Evolutionary conservation across 2,329 filamentous ascomycete genomes (phyloP).

Genomic region (Penicillium sp.): DNA sequence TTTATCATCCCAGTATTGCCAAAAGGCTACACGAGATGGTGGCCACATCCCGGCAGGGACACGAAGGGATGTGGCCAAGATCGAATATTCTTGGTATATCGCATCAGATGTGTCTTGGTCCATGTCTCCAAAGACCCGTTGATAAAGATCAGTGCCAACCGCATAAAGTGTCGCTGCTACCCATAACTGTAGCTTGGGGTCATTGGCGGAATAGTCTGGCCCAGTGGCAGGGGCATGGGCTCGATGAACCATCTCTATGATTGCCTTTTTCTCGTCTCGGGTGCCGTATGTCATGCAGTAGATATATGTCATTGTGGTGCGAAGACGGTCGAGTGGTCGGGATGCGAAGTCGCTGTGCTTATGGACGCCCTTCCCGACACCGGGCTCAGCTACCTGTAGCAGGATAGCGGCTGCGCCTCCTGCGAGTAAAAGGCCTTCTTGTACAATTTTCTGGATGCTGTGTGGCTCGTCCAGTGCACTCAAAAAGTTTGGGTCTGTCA

Average conservation of each 20-base stretch:
- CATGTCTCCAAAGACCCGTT: slow-evolving; percentile 38
- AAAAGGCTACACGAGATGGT: slow-evolving; percentile 33
- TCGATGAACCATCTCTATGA: slow-evolving; percentile 39
- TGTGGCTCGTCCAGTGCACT: slow-evolving; percentile 23
- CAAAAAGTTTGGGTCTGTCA: slow-evolving; percentile 9
- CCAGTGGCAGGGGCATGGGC: slow-evolving; percentile 38
- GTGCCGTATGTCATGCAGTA: slow-evolving; percentile 43
- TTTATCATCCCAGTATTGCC: slow-evolving; percentile 41
- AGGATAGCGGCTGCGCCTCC: slow-evolving; percentile 41
- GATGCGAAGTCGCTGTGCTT: slow-evolving; percentile 42
- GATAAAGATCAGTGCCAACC: slow-evolving; percentile 36
- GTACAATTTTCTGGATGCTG: slow-evolving; percentile 33
- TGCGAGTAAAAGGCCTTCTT: slow-evolving; percentile 38
- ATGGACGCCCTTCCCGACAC: slow-evolving; percentile 39
- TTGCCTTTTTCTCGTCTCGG: slow-evolving; percentile 31
- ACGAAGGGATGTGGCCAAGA: slow-evolving; percentile 28
- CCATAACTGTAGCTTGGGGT: slow-evolving; percentile 42
- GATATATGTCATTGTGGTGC: slow-evolving; percentile 42
- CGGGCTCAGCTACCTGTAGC: slow-evolving; percentile 44
- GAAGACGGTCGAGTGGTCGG: slow-evolving; percentile 37
- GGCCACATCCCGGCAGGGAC: slow-evolving; percentile 41
- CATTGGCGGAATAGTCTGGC: slow-evolving; percentile 36
- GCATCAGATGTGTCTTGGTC: slow-evolving; percentile 24
- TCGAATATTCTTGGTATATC: slow-evolving; percentile 28
- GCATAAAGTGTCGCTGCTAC: slow-evolving; percentile 44